A percentile compares a stretch with the other conserved stretches of the same genome.
These are phyloP conservation scores for Sarcodon sp. DNA, from an alignment of 768 basidiomycete species.

Conservation along the genomic window DNA sequence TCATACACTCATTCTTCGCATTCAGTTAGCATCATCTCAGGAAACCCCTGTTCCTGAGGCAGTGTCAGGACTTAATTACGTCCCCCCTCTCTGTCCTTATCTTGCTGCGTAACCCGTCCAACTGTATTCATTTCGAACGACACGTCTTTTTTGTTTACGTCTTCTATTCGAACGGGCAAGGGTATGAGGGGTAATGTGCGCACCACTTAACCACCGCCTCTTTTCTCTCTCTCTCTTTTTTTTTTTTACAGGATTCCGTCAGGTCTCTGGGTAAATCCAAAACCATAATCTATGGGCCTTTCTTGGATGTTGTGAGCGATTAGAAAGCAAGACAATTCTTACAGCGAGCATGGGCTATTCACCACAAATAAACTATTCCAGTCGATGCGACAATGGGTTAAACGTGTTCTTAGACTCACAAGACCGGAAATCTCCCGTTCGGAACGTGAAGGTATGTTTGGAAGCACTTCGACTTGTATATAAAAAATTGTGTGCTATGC, in stretches of 20 bases:
- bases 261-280: too few species aligned
- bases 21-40: constrained; percentile 36
- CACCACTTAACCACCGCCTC: constrained; percentile 55
- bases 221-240: constrained; percentile 44
- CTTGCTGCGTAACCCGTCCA: constrained; percentile 49
- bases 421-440: too few species aligned
- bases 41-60: background rate
- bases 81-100: background rate
- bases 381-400: too few species aligned
- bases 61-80: background rate
- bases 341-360: too few species aligned
- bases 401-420: too few species aligned
- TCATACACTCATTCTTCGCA: constrained; percentile 61
- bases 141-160: constrained; percentile 40
- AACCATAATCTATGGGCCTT: too few species aligned
- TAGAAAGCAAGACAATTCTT: too few species aligned
- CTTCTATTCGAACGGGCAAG: constrained; percentile 50
- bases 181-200: constrained; percentile 61
- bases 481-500: too few species aligned
- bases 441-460: too few species aligned
- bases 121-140: constrained; percentile 52
- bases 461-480: too few species aligned
- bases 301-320: too few species aligned
- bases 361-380: too few species aligned
- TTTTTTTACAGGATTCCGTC: constrained; percentile 28